A percentile compares a stretch with the other conserved stretches of the same genome.
These are phyloP conservation scores for Cetraspora pellucida DNA, from an alignment of 192 early-diverging fungal species.

Conservation along the genomic window DNA sequence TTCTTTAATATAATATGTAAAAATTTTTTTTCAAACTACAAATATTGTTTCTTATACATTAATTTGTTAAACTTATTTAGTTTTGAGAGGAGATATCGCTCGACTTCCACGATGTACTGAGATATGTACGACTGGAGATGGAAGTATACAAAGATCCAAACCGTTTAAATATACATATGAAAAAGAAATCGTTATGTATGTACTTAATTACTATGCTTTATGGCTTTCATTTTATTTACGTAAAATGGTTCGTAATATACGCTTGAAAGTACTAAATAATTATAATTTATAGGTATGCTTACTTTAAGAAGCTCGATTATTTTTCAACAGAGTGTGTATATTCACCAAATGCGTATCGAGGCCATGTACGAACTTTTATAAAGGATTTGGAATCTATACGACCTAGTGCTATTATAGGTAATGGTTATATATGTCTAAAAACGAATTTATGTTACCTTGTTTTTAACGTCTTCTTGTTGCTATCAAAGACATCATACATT, in stretches of 20 bases:
- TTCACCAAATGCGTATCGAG: constrained; percentile 96
- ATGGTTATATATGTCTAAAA: background rate
- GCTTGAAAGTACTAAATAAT: background rate
- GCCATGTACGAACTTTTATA: constrained; percentile 90
- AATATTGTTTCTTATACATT: background rate
- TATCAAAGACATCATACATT: constrained; percentile 85
- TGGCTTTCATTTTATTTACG: background rate
- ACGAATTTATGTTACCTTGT: background rate
- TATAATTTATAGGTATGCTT: constrained; percentile 67
- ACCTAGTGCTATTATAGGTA: constrained; percentile 84
- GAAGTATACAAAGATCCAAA: constrained; percentile 83
- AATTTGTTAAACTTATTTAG: constrained; percentile 50
- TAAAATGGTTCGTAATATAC: background rate
- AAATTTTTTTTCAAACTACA: background rate
- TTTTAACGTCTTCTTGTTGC: constrained; percentile 27
- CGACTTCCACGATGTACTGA: constrained; percentile 90
- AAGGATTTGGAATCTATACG: constrained; percentile 94
- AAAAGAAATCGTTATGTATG: constrained; percentile 98
- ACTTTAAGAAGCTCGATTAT: constrained; percentile 95
- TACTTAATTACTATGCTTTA: background rate
- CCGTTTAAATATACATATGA: constrained; percentile 99
- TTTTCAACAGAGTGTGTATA: constrained; percentile 99
- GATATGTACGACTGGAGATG: constrained; percentile 81
- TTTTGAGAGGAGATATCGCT: constrained; percentile 92
- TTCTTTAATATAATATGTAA: background rate